Base-by-base conservation (phyloP, 352 stramenopile species). In the Pythium dissimile region DNA sequence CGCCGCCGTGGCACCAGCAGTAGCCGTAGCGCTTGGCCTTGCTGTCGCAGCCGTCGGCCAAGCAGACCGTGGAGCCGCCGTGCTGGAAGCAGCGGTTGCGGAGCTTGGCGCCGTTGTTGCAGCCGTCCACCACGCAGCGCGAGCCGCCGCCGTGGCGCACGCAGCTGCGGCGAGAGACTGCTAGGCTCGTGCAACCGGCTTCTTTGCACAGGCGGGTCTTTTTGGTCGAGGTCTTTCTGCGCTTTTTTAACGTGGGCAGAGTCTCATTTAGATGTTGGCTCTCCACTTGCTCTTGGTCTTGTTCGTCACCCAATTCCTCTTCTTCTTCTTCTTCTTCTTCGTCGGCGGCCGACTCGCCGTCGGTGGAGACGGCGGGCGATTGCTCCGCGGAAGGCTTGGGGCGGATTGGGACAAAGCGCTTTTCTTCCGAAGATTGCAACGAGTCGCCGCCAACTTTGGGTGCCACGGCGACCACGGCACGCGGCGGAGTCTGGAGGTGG, bases 71-170 rank as follows among this genome's bases (percentile, higher is more conserved):
- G 18, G 58, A 77, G 10, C 69, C 66, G 24, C 69, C 69, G 35
- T 77, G 69, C 44, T 77, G 69, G 59, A 77, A 77, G 55, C 69
- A 77, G 13, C 58, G 66, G 44, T 74, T 77, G 52, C 62, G 62
- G 5, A 77, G 63, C 59, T 72, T 73, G 32, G 69, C 69, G 59
- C 69, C 65, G 62, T 77, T 73, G 27, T 58, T 53, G 53, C 69
- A 77, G 27, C 66, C 66, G 5, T 54, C 50, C 10, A 68, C 62
- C 20, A 67, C 62, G 45, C 69, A 77, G n/a, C 69, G 69, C 21
- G 69, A 74, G 35, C 69, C 69, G 23, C 69, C 67, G 20, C 69
- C 69, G 34, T 77, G 69, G 34, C 69, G 69, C 12, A 77, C 69
- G 34, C 69, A 77, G 43, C 69, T 66, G 15, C 63, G 44, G 10